These are phyloP conservation scores for Colletotrichum spinosum DNA, from an alignment of 2,329 filamentous ascomycete species.

Conservation along the genomic window DNA sequence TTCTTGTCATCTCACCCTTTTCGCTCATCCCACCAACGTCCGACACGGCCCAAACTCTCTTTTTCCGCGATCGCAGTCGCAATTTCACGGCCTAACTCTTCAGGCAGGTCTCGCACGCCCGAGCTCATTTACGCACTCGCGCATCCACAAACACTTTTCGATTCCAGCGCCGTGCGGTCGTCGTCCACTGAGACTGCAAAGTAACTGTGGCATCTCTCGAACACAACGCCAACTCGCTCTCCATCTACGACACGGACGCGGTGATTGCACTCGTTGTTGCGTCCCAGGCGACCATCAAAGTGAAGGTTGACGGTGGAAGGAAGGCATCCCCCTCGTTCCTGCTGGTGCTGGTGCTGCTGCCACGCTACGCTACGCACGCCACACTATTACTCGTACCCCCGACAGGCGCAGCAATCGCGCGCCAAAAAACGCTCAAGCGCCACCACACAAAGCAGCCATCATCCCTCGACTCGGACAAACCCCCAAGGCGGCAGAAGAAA, in stretches of 20 bases:
- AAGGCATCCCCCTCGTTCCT: too few relatives aligned
- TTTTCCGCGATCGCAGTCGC: background rate
- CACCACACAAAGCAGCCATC: constrained; percentile 38
- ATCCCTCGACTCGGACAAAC: constrained; percentile 36
- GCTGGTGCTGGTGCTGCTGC: background rate
- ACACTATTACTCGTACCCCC: constrained; percentile 41
- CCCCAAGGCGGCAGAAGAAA: constrained; percentile 17
- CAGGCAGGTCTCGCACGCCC: constrained; percentile 19
- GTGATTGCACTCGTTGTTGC: background rate
- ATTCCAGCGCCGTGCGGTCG: too few relatives aligned
- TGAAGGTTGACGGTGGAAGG: too few relatives aligned
- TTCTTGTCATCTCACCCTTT: constrained; percentile 37
- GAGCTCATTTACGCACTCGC: background rate
- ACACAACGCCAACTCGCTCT: too few relatives aligned
- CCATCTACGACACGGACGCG: too few relatives aligned
- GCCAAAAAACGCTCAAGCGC: constrained; percentile 56
- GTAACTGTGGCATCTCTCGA: too few relatives aligned
- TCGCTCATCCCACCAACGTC: constrained; percentile 32
- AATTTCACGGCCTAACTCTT: constrained; percentile 23
- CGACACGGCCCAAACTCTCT: constrained; percentile 33
- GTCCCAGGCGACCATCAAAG: constrained; percentile 9
- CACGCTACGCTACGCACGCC: constrained; percentile 21
- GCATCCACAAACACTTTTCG: background rate
- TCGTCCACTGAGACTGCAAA: too few relatives aligned
- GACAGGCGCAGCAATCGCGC: constrained; percentile 59